Percentiles rank a stretch among this genome's conserved stretches.
These are phyloP conservation scores for Nepenthes mirabilis DNA, from an alignment of 148 eudicot genomes.

Conservation along the genomic window DNA sequence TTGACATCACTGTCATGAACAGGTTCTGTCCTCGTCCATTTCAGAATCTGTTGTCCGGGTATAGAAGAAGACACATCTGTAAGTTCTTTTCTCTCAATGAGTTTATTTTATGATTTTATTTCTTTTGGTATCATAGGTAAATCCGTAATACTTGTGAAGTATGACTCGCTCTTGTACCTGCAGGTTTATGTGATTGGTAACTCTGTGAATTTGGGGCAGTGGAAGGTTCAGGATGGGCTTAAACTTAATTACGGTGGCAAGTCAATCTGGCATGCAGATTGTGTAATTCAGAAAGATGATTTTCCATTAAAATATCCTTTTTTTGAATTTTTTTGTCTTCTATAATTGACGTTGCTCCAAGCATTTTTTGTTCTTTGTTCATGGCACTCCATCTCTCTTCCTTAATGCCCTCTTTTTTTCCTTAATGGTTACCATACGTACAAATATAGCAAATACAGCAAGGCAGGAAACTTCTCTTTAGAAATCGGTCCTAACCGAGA, in stretches of 20 bases:
- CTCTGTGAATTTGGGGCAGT: slow-evolving; percentile 61
- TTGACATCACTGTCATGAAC: slow-evolving; percentile 17
- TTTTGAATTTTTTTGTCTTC: slow-evolving; percentile 3
- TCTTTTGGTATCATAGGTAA: neutral
- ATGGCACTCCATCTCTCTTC: neutral
- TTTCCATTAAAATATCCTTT: slow-evolving; percentile 93
- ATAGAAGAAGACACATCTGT: slow-evolving; percentile 74
- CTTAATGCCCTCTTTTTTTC: slow-evolving; percentile 9
- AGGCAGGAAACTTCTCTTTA: slow-evolving; percentile 37
- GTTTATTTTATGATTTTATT: neutral
- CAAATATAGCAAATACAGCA: slow-evolving; percentile 61
- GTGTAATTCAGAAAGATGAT: slow-evolving; percentile 54
- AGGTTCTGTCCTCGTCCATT: slow-evolving; percentile 68
- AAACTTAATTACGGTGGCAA: slow-evolving; percentile 76
- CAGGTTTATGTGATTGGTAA: slow-evolving; percentile 85
- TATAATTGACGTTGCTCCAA: neutral
- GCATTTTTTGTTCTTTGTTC: neutral
- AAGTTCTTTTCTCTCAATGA: slow-evolving; percentile 19
- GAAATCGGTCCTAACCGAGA: slow-evolving; percentile 74
- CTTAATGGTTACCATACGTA: slow-evolving; percentile 58
- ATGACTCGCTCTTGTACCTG: slow-evolving; percentile 7
- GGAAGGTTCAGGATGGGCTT: slow-evolving; percentile 67
- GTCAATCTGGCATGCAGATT: slow-evolving; percentile 70
- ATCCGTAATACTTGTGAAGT: neutral
- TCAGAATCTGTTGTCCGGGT: slow-evolving; percentile 76